phyloP scores from a whole-genome alignment of 169 alveolate genomes.

The Cardiosporidium cionae region DNA sequence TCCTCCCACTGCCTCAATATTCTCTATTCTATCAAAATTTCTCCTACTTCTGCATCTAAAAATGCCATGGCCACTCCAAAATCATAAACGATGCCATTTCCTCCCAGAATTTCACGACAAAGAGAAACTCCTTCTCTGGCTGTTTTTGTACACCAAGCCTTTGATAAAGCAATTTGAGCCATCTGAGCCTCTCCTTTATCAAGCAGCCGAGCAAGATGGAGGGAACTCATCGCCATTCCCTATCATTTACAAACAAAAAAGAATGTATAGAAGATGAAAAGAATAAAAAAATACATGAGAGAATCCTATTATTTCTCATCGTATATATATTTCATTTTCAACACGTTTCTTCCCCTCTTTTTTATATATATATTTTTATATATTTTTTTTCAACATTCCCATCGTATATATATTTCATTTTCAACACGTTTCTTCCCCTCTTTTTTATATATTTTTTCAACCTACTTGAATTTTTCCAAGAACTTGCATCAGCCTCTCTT shows the following conservation, averaged over 20 bases:
- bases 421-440: no score
- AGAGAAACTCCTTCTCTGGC: constrained; percentile 57
- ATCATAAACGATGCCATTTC: constrained; percentile 63
- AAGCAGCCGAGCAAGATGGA: constrained; percentile 37
- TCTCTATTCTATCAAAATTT: neutral
- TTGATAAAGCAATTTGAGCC: constrained; percentile 55
- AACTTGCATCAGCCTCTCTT: constrained; percentile 61
- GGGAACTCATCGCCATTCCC: constrained; percentile 4
- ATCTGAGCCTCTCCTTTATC: constrained; percentile 39
- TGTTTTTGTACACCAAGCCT: constrained; percentile 44
- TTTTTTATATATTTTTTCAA: no score
- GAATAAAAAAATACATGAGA: neutral
- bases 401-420: no score
- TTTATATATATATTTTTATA: neutral
- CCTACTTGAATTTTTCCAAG: constrained; percentile 36
- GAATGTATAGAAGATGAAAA: neutral
- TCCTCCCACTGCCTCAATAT: no score
- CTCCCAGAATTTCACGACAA: constrained; percentile 70
- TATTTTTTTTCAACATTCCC: no score
- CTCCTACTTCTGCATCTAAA: constrained; percentile 55
- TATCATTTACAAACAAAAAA: neutral
- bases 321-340: neutral
- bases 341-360: neutral
- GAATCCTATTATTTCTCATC: neutral
- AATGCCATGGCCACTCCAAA: constrained; percentile 51